Evolutionary conservation across 2,329 filamentous ascomycete species (phyloP), one percentile per base, ranked within the genome.

Genomic region (Colletotrichum limetticola): DNA sequence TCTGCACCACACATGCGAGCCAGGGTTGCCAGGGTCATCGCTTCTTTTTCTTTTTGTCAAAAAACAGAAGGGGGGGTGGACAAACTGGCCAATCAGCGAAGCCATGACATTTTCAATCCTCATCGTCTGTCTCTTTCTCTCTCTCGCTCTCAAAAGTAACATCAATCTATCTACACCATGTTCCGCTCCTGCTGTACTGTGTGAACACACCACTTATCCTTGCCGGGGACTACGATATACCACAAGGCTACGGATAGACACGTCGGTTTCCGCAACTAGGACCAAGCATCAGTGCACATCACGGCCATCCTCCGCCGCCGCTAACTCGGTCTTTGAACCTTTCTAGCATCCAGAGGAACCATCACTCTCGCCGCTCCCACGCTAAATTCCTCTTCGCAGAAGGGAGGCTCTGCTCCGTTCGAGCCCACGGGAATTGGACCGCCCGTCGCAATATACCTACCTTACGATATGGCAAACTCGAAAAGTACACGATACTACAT

Each of bases 1-100:
- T 84, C 80, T 81, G 74, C 78, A 77, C 74, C 35, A 74, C 42
- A 61, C 52, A 70, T 65, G 66, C 77, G 77, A 78, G 77, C 78
- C 78, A 66, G 76, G 75, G 75, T 77, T 72, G 77, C 78, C 78
- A 65, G 76, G 75, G 78, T 72, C 57, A 62, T 67, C 57, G 30
- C 53, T 19, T 56, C 11, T 28, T 8, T 19, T 26, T 30, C 30
- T 30, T 7, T 11, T 26, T 55, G 26, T 24, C 14, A 28, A 11
- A 56, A 11, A 30, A 61, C 32, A 35, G 24, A 12, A 12, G 32
- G 32, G 71, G 61, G 49, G 61, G 26, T 57, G 42, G 61, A 56
- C 61, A 60, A 19, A 19, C 5, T 63, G 68, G 37, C 61, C 63
- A 52, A 67, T 65, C 58, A 62, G 57, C 68, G 19, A 65, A 6